Evolutionary conservation across 2,329 filamentous ascomycete species (phyloP).

Genomic region (Pyrenochaeta sp.): DNA sequence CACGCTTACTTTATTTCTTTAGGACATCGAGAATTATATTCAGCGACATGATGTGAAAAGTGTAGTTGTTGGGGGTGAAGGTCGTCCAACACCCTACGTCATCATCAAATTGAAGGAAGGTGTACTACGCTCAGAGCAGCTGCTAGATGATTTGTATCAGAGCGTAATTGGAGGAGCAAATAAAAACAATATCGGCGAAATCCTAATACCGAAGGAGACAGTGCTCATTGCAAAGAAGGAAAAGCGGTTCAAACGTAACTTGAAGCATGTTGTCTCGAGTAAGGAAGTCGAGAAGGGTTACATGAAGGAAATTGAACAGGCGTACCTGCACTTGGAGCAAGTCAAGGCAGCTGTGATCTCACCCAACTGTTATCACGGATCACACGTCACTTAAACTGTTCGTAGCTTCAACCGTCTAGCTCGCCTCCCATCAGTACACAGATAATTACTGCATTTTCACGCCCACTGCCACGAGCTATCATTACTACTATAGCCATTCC

Average conservation of each 20-base stretch:
- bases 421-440: not conserved
- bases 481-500: not conserved
- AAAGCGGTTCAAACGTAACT: conserved; percentile 21
- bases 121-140: conserved; percentile 6
- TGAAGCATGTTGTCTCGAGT: conserved; percentile 20
- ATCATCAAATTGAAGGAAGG: conserved; percentile 22
- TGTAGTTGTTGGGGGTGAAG: conserved; percentile 26
- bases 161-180: conserved; percentile 8
- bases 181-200: conserved; percentile 11
- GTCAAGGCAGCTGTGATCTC: not conserved
- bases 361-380: not conserved
- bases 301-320: conserved; percentile 24
- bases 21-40: conserved; percentile 22
- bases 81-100: conserved; percentile 22
- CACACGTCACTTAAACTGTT: not conserved
- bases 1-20: not conserved
- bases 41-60: conserved; percentile 16
- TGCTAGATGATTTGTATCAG: conserved; percentile 18
- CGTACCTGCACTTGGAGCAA: conserved; percentile 11
- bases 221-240: conserved; percentile 17
- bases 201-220: conserved; percentile 21
- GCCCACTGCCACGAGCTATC: not conserved
- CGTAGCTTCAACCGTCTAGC: not conserved
- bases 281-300: conserved; percentile 28
- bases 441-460: not conserved